Conservation (phyloP, 805 yeast genomes). For the Jamesozyma piceae region DNA sequence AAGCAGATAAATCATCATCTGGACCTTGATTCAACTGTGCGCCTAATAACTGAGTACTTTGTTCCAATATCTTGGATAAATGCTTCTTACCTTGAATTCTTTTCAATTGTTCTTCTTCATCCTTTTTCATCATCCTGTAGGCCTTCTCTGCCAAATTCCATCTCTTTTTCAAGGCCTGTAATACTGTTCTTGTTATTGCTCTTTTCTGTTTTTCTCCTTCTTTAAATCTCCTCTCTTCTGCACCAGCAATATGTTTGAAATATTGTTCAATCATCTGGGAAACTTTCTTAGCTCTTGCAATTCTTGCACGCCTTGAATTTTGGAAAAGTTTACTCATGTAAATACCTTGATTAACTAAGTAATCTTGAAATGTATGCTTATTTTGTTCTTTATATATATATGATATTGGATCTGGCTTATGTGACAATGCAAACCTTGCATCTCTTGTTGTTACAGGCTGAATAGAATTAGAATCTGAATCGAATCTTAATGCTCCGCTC, state of each 20-base stretch:
- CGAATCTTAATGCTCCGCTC: conserved; percentile 37
- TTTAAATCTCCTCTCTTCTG: conserved; percentile 69
- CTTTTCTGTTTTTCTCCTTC: conserved; percentile 65
- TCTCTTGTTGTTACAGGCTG: conserved; percentile 39
- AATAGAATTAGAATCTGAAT: conserved; percentile 31
- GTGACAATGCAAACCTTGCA: conserved; percentile 28
- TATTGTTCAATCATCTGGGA: conserved; percentile 79
- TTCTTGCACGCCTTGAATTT: conserved; percentile 54
- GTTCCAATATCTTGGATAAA: conserved; percentile 77
- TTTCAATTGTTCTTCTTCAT: conserved; percentile 71
- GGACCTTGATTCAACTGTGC: conserved; percentile 54
- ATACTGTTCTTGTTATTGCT: conserved; percentile 69
- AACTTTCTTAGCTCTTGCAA: conserved; percentile 59
- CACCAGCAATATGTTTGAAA: conserved; percentile 78
- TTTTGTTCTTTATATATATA: conserved; percentile 30
- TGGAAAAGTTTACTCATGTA: conserved; percentile 60
- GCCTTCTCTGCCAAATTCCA: conserved; percentile 89
- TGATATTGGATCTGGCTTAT: conserved; percentile 42
- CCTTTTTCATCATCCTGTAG: conserved; percentile 58
- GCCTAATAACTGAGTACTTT: conserved; percentile 80
- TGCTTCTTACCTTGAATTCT: conserved; percentile 79
- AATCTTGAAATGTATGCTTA: conserved; percentile 54
- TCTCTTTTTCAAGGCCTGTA: conserved; percentile 75
- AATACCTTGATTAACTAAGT: conserved; percentile 66
- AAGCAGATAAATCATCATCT: conserved; percentile 18